These are phyloP conservation scores for Fusarium virguliforme DNA, from an alignment of 2,329 filamentous ascomycete genomes.

Conservation along the genomic window DNA sequence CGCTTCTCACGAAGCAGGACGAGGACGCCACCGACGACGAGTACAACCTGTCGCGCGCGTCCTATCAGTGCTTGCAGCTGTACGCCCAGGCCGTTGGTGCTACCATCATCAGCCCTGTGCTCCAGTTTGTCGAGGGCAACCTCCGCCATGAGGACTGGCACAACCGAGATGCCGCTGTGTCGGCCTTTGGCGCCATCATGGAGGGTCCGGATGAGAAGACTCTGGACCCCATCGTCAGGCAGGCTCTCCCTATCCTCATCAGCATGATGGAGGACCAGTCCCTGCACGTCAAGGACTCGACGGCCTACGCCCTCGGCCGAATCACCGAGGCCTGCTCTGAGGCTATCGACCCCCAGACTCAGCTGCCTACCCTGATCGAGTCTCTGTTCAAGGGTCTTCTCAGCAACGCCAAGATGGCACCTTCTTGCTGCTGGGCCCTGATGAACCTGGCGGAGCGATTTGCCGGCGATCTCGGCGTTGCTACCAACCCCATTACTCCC, in stretches of 20 bases:
- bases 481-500: slow-evolving; percentile 86
- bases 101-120: slow-evolving; percentile 87
- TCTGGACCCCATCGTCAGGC: slow-evolving; percentile 94
- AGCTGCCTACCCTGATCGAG: slow-evolving; percentile 87
- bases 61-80: slow-evolving; percentile 96
- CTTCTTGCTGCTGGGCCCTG: slow-evolving; percentile 98
- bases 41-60: slow-evolving; percentile 95
- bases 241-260: slow-evolving; percentile 92
- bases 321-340: slow-evolving; percentile 95
- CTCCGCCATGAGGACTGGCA: slow-evolving; percentile 95
- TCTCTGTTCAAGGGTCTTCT: slow-evolving; percentile 92
- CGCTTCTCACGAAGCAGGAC: slow-evolving; percentile 94
- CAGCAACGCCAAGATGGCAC: slow-evolving; percentile 95
- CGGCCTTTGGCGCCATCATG: slow-evolving; percentile 98
- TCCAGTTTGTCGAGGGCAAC: slow-evolving; percentile 92
- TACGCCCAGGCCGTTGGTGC: slow-evolving; percentile 93
- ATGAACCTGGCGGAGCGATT: slow-evolving; percentile 99
- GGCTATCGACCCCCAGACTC: slow-evolving; percentile 87
- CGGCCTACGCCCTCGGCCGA: slow-evolving; percentile 94
- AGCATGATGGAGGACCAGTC: slow-evolving; percentile 91
- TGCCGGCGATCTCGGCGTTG: slow-evolving; percentile 84
- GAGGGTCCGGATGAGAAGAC: slow-evolving; percentile 96
- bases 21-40: slow-evolving; percentile 97
- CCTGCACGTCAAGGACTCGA: slow-evolving; percentile 94
- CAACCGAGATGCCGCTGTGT: slow-evolving; percentile 93